These are phyloP conservation scores for Aspergillus unguis DNA, from an alignment of 2,329 filamentous ascomycete genomes.

Conservation along the genomic window DNA sequence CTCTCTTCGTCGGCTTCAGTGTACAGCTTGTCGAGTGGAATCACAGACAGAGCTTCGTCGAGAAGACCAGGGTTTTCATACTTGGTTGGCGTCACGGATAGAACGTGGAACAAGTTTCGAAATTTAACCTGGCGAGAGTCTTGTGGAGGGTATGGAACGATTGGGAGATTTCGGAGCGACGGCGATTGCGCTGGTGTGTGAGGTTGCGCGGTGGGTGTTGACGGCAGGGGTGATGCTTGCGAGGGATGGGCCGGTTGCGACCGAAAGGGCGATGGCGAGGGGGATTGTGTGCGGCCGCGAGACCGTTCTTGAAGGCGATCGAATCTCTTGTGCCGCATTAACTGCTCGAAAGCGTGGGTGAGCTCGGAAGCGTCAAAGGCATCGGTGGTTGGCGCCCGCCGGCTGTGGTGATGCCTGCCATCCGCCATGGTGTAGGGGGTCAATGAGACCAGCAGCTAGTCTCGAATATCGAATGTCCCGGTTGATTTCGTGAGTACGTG, in stretches of 20 bases:
- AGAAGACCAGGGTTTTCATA: constrained; percentile 95
- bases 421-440: constrained; percentile 36
- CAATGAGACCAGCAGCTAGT: constrained; percentile 25
- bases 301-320: constrained; percentile 69
- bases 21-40: constrained; percentile 89
- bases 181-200: constrained; percentile 25
- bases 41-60: constrained; percentile 82
- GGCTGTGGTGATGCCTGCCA: constrained; percentile 32
- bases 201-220: constrained; percentile 23
- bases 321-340: constrained; percentile 81
- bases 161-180: constrained; percentile 58
- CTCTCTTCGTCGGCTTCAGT: constrained; percentile 90
- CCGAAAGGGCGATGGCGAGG: constrained; percentile 35
- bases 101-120: constrained; percentile 74
- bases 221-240: constrained; percentile 37
- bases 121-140: constrained; percentile 71
- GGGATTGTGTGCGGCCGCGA: constrained; percentile 59
- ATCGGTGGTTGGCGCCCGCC: constrained; percentile 27
- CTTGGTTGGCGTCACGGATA: constrained; percentile 84
- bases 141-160: constrained; percentile 71
- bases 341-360: constrained; percentile 77
- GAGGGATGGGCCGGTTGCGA: constrained; percentile 30
- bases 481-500: constrained; percentile 11
- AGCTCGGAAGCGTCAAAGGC: constrained; percentile 75
- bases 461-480: constrained; percentile 24